Percentiles rank a stretch among this genome's conserved stretches.
These are phyloP conservation scores for Rhizodiscina lignyota DNA, from an alignment of 495 filamentous ascomycete species.

Conservation along the genomic window DNA sequence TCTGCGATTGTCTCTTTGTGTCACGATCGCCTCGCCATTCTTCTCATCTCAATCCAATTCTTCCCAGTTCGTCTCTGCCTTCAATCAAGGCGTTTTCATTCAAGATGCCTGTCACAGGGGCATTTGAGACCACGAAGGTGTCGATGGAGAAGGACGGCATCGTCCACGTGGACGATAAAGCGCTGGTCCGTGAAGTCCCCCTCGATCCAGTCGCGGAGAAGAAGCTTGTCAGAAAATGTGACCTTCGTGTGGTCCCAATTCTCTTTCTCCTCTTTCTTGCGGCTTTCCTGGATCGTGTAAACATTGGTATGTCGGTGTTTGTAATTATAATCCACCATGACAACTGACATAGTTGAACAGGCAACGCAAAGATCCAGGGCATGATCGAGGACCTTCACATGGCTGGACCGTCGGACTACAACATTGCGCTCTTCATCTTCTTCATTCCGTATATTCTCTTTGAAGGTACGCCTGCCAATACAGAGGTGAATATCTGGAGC, in stretches of 20 bases:
- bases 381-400: neutral
- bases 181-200: too few relatives aligned
- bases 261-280: slow-evolving; percentile 17
- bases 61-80: too few relatives aligned
- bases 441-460: slow-evolving; percentile 51
- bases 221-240: slow-evolving; percentile 15
- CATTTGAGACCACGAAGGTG: too few relatives aligned
- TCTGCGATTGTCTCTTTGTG: too few relatives aligned
- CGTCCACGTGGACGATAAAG: too few relatives aligned
- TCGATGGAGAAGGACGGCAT: too few relatives aligned
- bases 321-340: neutral
- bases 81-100: too few relatives aligned
- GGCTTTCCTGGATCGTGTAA: neutral
- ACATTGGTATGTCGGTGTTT: slow-evolving; percentile 1
- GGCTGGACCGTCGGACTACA: neutral
- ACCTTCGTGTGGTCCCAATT: slow-evolving; percentile 19
- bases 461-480: slow-evolving; percentile 45
- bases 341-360: slow-evolving; percentile 25
- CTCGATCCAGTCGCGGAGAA: slow-evolving; percentile 3
- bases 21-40: too few relatives aligned
- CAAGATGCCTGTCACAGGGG: too few relatives aligned
- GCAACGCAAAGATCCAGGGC: slow-evolving; percentile 1
- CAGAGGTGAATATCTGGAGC: neutral
- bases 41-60: too few relatives aligned
- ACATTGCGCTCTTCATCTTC: slow-evolving; percentile 25